Conservation (phyloP, 192 early-diverging fungal species). For the Coemansia sp. region DNA sequence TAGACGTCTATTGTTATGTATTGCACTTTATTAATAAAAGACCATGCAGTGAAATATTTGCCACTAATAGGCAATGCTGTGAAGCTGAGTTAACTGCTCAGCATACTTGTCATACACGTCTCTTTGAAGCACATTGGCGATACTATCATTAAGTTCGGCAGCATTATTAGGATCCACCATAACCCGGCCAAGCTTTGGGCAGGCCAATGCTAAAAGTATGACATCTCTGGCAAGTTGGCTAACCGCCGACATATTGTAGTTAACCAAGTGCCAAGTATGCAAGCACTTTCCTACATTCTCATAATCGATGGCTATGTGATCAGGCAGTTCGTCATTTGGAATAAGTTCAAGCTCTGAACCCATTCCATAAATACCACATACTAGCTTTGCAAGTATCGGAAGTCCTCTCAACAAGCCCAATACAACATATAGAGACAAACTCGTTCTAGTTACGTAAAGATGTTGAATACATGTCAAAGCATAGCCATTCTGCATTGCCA, state of each 20-base stretch:
- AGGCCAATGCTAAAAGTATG: background rate
- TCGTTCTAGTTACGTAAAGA: background rate
- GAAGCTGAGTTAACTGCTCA: background rate
- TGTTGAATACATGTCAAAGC: background rate
- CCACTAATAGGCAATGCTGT: background rate
- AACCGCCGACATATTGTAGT: background rate
- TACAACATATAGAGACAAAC: background rate
- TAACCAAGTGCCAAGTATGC: background rate
- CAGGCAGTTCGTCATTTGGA: background rate
- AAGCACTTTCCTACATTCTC: background rate
- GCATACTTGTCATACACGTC: background rate
- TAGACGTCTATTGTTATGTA: no score
- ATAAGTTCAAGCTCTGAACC: background rate
- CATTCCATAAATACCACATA: background rate
- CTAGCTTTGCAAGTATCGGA: background rate
- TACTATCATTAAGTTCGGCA: background rate
- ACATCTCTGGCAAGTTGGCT: background rate
- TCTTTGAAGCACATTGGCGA: background rate
- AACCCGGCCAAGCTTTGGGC: background rate
- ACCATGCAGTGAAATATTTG: no score
- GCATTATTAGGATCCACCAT: background rate
- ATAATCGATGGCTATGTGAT: background rate
- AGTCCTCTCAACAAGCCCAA: background rate
- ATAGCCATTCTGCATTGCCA: background rate
- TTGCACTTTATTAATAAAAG: no score